Evolutionary conservation across 2,329 filamentous ascomycete species (phyloP).

Genomic region (Endothia cerciana): DNA sequence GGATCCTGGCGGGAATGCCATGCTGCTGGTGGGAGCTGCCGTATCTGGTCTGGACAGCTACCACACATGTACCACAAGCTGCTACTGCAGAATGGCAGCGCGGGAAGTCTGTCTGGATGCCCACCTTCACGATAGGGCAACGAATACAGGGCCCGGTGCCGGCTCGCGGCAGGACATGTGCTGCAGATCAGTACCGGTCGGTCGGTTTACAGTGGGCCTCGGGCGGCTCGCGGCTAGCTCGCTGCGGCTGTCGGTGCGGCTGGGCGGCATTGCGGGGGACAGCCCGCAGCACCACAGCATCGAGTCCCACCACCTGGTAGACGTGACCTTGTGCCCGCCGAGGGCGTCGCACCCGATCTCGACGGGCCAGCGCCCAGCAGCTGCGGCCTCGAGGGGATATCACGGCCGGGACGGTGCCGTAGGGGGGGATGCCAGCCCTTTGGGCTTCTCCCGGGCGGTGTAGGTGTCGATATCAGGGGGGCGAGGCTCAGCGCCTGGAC

Average conservation of each 20-base stretch:
- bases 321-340: neutral
- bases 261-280: neutral
- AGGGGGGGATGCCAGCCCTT: no score
- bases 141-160: neutral
- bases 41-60: conserved; percentile 1
- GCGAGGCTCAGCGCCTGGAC: neutral
- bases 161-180: neutral
- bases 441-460: neutral
- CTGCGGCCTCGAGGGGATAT: no score
- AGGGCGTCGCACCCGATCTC: neutral
- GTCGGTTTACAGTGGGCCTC: conserved; percentile 12
- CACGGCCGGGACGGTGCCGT: no score
- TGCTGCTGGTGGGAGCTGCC: conserved; percentile 6
- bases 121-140: no score
- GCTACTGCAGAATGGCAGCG: no score
- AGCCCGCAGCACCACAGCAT: neutral
- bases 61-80: no score
- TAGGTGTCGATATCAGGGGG: neutral
- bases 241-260: conserved; percentile 11
- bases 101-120: no score
- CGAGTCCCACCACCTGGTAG: neutral
- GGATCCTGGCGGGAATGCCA: neutral
- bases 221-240: conserved; percentile 14
- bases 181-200: conserved; percentile 12
- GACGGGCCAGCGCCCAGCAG: no score